These are phyloP conservation scores for Anthracocystis walkeri DNA, from an alignment of 1,284 basidiomycete species.

Conservation along the genomic window DNA sequence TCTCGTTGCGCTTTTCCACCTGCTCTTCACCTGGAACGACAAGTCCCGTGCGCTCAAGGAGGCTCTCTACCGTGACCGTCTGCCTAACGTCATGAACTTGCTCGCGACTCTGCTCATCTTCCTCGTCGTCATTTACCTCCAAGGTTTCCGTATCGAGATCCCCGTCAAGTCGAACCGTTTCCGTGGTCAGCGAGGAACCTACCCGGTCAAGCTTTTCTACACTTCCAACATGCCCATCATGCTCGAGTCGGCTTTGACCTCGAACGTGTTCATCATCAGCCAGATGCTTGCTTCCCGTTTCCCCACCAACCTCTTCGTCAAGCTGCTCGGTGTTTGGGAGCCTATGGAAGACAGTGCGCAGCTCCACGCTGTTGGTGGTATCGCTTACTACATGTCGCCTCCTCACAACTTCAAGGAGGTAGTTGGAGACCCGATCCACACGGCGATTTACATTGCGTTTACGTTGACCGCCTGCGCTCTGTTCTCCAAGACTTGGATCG, in stretches of 20 bases:
- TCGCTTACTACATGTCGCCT: conserved; percentile 97
- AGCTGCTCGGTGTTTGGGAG: conserved; percentile 95
- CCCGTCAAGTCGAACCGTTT: conserved; percentile 97
- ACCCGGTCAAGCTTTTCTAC: conserved; percentile 99
- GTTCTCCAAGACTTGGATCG: conserved; percentile 99
- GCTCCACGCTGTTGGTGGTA: conserved; percentile 88
- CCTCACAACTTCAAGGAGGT: conserved; percentile 90
- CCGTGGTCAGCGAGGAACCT: conserved; percentile 92
- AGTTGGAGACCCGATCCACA: conserved; percentile 92
- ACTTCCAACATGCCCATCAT: conserved; percentile 99
- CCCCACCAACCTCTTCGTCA: conserved; percentile 90
- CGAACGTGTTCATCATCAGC: conserved; percentile 94
- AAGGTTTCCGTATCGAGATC: conserved; percentile 98
- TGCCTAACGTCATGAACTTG: conserved; percentile 98
- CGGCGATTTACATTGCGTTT: conserved; percentile 88
- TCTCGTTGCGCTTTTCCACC: conserved; percentile 94
- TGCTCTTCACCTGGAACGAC: conserved; percentile 98
- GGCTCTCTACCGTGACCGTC: conserved; percentile 96
- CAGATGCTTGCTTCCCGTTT: conserved; percentile 92
- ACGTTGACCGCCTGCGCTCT: conserved; percentile 94
- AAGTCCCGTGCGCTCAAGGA: conserved; percentile 96
- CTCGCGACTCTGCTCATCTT: conserved; percentile 92
- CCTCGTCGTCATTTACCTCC: conserved; percentile 94
- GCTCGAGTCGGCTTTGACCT: conserved; percentile 93
- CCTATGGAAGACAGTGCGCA: conserved; percentile 92